Evolutionary conservation across 2,329 filamentous ascomycete genomes (phyloP).

Genomic region (Teratosphaeria viscida): DNA sequence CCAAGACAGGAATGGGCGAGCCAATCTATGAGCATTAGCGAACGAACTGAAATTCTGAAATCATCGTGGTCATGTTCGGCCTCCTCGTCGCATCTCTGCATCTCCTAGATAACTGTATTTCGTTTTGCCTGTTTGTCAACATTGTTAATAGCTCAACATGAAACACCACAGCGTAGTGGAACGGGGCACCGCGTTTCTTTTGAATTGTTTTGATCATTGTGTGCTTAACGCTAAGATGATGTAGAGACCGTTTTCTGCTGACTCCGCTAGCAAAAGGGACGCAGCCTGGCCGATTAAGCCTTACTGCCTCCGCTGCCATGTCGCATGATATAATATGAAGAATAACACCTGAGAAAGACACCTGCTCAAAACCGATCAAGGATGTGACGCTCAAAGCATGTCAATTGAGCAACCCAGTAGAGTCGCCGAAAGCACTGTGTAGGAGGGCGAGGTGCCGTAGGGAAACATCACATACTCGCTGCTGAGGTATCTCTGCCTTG

Average conservation of each 20-base stretch:
- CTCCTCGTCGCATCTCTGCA: neutral
- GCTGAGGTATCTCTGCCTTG: neutral
- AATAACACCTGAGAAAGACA: neutral
- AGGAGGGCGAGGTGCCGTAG: neutral
- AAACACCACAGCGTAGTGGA: neutral
- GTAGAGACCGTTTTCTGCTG: neutral
- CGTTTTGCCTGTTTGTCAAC: neutral
- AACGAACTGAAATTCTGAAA: neutral
- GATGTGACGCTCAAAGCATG: neutral
- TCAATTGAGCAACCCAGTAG: neutral
- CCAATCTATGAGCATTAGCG: neutral
- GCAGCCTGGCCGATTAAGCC: neutral
- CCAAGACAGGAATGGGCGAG: neutral
- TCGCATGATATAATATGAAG: neutral
- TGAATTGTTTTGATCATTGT: conserved; percentile 1
- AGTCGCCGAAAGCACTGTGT: neutral
- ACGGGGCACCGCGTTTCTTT: neutral
- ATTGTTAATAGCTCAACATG: neutral
- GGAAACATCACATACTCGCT: neutral
- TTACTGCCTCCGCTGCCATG: neutral
- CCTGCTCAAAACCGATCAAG: neutral
- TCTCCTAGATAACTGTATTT: neutral
- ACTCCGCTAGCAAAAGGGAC: neutral
- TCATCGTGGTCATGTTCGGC: too few species aligned
- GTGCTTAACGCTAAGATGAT: neutral